Evolutionary conservation across 305 asterid genomes (phyloP).

Genomic region (Fraxinus velutina): DNA sequence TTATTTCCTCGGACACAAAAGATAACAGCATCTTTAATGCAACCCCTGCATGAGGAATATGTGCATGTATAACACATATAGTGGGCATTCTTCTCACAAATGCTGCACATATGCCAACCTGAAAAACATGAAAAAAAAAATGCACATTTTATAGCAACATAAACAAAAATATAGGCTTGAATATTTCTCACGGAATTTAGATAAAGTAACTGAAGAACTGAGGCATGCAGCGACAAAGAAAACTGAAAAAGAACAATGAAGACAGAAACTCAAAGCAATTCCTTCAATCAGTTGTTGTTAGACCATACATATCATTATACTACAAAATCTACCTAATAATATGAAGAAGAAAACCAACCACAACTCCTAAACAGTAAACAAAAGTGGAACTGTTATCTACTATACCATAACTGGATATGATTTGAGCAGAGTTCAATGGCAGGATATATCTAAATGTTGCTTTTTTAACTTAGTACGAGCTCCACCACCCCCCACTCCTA

Average conservation of each 20-base stretch:
- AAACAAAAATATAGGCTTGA: neutral
- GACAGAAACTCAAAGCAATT: neutral
- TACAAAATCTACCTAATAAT: neutral
- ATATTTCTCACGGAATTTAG: neutral
- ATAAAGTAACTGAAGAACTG: neutral
- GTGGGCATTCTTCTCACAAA: constrained; percentile 85
- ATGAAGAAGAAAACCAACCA: neutral
- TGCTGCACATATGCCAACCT: constrained; percentile 98
- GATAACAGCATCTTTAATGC: constrained; percentile 62
- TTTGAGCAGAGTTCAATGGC: neutral
- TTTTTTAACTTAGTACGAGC: neutral
- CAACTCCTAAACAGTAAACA: neutral
- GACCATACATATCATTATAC: neutral
- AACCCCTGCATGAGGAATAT: constrained; percentile 87
- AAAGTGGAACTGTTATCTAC: neutral
- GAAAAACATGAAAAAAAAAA: constrained; percentile 30
- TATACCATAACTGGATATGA: neutral
- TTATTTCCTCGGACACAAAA: constrained; percentile 83
- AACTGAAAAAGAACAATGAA: constrained; percentile 4
- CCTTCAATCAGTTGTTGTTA: neutral
- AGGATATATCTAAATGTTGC: neutral
- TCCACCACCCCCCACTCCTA: neutral
- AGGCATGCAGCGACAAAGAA: neutral
- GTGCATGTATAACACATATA: constrained; percentile 93
- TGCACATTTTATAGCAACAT: neutral